phyloP scores from a whole-genome alignment of 805 yeast genomes.

The Saccharomycopsis sp. region DNA sequence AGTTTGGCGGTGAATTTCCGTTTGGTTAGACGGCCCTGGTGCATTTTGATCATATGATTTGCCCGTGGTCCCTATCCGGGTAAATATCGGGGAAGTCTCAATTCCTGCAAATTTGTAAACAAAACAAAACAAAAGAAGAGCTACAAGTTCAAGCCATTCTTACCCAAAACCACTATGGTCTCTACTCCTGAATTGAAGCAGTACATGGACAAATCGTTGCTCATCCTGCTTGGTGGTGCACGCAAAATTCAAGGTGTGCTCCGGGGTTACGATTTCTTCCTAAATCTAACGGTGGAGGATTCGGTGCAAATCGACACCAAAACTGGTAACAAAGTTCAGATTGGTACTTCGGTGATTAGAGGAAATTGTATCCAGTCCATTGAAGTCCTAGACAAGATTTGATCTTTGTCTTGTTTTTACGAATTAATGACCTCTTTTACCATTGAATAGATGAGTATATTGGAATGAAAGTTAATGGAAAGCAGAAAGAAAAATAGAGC shows the following conservation, averaged over 20 bases:
- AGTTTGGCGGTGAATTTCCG: no score
- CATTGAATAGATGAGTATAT: not conserved
- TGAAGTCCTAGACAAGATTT: slow-evolving; percentile 41
- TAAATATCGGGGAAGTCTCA: no score
- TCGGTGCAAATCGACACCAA: slow-evolving; percentile 43
- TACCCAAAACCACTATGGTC: slow-evolving; percentile 43
- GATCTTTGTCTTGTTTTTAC: no score
- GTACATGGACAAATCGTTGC: slow-evolving; percentile 71
- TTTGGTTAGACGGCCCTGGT: no score
- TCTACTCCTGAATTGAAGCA: slow-evolving; percentile 53
- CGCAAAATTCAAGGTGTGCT: slow-evolving; percentile 72
- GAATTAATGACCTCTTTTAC: no score
- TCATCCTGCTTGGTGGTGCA: slow-evolving; percentile 67
- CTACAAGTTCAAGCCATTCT: no score
- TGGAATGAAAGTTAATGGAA: slow-evolving; percentile 5
- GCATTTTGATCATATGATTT: no score
- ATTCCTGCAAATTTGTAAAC: no score
- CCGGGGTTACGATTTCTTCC: slow-evolving; percentile 67
- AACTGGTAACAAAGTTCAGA: slow-evolving; percentile 38
- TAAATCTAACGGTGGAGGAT: slow-evolving; percentile 25
- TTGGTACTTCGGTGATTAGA: slow-evolving; percentile 66
- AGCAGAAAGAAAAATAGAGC: slow-evolving; percentile 19
- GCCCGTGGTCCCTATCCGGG: no score
- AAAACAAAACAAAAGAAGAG: no score
- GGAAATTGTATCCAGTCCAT: slow-evolving; percentile 72